These are phyloP conservation scores for Hymenoscyphus scutula DNA, from an alignment of 2,329 filamentous ascomycete species.

Conservation along the genomic window DNA sequence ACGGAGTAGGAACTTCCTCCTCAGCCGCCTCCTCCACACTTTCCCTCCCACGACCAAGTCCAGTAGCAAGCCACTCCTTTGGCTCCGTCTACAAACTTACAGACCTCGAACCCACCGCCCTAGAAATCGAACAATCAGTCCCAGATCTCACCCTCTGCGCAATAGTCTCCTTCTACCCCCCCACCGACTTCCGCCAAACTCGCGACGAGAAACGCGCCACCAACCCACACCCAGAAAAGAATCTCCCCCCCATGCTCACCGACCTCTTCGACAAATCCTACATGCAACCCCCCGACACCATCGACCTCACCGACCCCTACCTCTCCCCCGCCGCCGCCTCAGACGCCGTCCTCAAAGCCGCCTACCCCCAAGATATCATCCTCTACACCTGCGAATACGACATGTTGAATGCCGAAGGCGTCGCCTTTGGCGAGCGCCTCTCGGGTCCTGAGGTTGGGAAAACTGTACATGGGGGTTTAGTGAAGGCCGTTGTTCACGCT, in stretches of 20 bases:
- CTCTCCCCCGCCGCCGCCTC: slow-evolving; percentile 58
- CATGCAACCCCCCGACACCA: slow-evolving; percentile 45
- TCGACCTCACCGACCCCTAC: slow-evolving; percentile 49
- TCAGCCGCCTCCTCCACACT: slow-evolving; percentile 16
- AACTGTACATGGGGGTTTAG: slow-evolving; percentile 56
- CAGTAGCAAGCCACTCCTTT: slow-evolving; percentile 8
- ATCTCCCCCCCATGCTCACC: slow-evolving; percentile 56
- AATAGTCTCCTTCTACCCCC: slow-evolving; percentile 59
- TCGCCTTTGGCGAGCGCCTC: slow-evolving; percentile 60
- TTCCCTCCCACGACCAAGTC: slow-evolving; percentile 16
- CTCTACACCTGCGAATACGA: slow-evolving; percentile 64
- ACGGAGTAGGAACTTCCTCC: neutral
- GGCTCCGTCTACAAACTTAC: slow-evolving; percentile 31
- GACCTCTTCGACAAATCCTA: slow-evolving; percentile 63
- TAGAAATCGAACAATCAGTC: slow-evolving; percentile 34
- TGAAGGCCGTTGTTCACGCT: slow-evolving; percentile 58
- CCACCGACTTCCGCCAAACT: slow-evolving; percentile 58
- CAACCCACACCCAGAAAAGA: slow-evolving; percentile 54
- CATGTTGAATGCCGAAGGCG: slow-evolving; percentile 60
- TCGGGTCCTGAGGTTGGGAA: slow-evolving; percentile 48
- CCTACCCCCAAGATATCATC: slow-evolving; percentile 52
- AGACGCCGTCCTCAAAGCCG: slow-evolving; percentile 46
- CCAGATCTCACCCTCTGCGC: slow-evolving; percentile 49
- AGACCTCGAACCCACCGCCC: slow-evolving; percentile 33
- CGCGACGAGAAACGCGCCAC: slow-evolving; percentile 55